phyloP scores from a whole-genome alignment of 2,329 filamentous ascomycete genomes.

The Laburnicola sp. region DNA sequence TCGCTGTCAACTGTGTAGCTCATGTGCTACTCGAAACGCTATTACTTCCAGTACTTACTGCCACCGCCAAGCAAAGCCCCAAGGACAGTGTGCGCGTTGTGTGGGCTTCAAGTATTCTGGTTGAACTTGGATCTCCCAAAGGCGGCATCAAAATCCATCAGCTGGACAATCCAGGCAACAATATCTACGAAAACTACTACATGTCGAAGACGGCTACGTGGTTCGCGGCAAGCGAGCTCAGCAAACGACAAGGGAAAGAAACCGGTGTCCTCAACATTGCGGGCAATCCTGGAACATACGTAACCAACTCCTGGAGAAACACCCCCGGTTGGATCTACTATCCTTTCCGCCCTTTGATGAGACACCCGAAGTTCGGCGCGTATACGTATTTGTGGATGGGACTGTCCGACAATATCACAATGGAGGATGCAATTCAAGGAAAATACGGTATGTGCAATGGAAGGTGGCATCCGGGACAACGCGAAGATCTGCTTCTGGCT shows the following conservation, averaged over 20 bases:
- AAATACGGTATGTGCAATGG: constrained; percentile 53
- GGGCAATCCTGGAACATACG: constrained; percentile 47
- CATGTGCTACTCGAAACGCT: constrained; percentile 43
- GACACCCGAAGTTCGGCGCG: constrained; percentile 8
- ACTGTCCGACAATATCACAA: constrained; percentile 6
- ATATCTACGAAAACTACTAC: constrained; percentile 13
- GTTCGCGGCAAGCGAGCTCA: constrained; percentile 18
- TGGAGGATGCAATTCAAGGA: constrained; percentile 41
- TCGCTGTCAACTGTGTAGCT: constrained; percentile 44
- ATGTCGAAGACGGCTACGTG: constrained; percentile 19
- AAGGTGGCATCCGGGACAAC: constrained; percentile 26
- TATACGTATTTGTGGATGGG: constrained; percentile 15
- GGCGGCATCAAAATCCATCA: constrained; percentile 20
- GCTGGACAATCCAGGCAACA: constrained; percentile 4
- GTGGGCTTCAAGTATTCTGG: constrained; percentile 30
- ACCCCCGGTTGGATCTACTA: constrained; percentile 10
- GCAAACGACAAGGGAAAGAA: constrained; percentile 8
- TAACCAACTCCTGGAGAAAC: constrained; percentile 27
- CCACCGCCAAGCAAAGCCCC: constrained; percentile 27
- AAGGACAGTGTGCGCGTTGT: constrained; percentile 36
- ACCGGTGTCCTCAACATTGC: constrained; percentile 19
- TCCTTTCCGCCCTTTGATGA: background rate
- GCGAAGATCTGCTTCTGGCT: constrained; percentile 23
- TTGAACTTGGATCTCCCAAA: constrained; percentile 4
- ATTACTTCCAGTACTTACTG: constrained; percentile 34